A percentile compares a stretch with the other conserved stretches of the same genome.
These are phyloP conservation scores for Ambrosiella xylebori DNA, from an alignment of 2,329 filamentous ascomycete genomes.

Conservation along the genomic window DNA sequence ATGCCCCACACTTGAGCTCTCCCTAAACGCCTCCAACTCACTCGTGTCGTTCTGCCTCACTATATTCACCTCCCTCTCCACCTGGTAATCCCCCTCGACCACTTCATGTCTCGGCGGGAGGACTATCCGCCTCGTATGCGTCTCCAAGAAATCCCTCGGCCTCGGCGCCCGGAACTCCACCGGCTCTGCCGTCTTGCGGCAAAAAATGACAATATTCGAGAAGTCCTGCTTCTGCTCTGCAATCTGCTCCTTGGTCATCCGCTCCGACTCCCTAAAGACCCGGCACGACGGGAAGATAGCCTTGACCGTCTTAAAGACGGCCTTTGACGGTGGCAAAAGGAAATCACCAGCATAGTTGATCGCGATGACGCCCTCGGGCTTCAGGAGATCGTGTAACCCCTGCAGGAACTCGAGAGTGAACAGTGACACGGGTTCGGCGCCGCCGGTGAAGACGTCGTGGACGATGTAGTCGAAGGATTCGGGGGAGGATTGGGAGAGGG, in stretches of 20 bases:
- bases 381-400: conserved; percentile 53
- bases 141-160: conserved; percentile 52
- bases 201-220: conserved; percentile 94
- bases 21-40: conserved; percentile 53
- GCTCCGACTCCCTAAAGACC: conserved; percentile 64
- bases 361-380: conserved; percentile 64
- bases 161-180: conserved; percentile 51
- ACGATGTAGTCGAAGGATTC: conserved; percentile 75
- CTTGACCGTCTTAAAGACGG: conserved; percentile 68
- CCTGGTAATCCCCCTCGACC: conserved; percentile 30
- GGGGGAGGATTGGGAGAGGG: conserved; percentile 25
- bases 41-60: conserved; percentile 46
- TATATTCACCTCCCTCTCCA: conserved; percentile 30
- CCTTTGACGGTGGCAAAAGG: conserved; percentile 52
- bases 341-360: conserved; percentile 96
- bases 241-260: conserved; percentile 29
- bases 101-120: conserved; percentile 60
- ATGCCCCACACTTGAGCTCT: conserved; percentile 62
- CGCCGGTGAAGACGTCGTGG: conserved; percentile 95
- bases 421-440: conserved; percentile 72
- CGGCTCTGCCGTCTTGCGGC: conserved; percentile 41
- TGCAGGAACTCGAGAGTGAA: conserved; percentile 76
- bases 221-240: conserved; percentile 47
- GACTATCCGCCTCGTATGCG: conserved; percentile 50
- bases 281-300: conserved; percentile 77